Base-by-base conservation (phyloP, 345 rosid species). In the Brassica incana region DNA sequence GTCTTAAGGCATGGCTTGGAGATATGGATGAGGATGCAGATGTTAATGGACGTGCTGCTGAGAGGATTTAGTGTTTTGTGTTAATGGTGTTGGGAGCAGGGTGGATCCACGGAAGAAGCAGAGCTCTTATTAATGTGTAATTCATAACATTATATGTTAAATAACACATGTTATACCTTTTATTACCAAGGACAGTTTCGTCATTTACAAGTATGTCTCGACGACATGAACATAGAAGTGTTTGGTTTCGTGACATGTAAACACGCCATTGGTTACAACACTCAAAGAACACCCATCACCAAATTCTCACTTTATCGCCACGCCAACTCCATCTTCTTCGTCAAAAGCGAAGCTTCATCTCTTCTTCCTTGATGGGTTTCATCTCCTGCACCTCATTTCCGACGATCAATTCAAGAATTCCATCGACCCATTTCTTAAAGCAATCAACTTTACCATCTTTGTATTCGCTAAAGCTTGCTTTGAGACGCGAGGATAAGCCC, bases 1-100 rank as follows among this genome's bases (percentile, higher is more conserved):
- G 90, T 81, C 84, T 95, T 29, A 86, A 91, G 83, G 92, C 89
- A 78, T 95, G 99, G 98, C 83, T 91, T 81, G 89, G 85, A 77
- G 90, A 77, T 74, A 62, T 81, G 70, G 86, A 80, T 77, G 83
- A 76, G 48, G 77, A 79, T 61, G 77, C 35, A 15, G 75, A 27
- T 61, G 80, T 23, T 16, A 73, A 36, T 67, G 75, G 33, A 15
- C 72, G 45, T 65, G 64, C 73, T 32, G 43, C 73, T 3, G 80
- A 80, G 77, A 80, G 73, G 59, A 75, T 80, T 52, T 80, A 80
- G 1, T 1, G 3, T 6, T 32, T 70, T 78, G n/a, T 58, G 60
- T 4, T 14, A 25, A 27, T 23, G 66, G n/a, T 60, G 54, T 14
- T 65, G 65, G n/a, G 52, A 43, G 52, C 30, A 40, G 10, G 48